Evolutionary conservation across 2,329 filamentous ascomycete genomes (phyloP).

Genomic region (Botrytis sinoallii): DNA sequence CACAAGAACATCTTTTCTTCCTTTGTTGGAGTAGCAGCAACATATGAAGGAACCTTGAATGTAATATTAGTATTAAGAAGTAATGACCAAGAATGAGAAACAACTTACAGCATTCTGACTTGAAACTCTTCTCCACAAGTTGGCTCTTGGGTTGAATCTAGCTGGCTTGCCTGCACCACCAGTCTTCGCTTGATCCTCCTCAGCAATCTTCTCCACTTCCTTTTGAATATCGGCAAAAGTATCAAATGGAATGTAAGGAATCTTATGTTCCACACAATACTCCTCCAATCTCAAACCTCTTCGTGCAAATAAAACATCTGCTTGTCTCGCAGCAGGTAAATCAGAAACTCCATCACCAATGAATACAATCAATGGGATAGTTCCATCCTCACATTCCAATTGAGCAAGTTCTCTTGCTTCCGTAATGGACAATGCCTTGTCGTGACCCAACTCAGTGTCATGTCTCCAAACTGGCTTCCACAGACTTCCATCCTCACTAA

Average conservation of each 20-base stretch:
- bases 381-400: constrained; percentile 55
- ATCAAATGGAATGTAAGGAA: constrained; percentile 60
- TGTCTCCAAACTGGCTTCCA: constrained; percentile 69
- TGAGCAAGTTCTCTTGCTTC: constrained; percentile 56
- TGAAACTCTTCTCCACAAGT: constrained; percentile 63
- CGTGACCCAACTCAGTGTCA: constrained; percentile 62
- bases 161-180: constrained; percentile 56
- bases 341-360: constrained; percentile 69
- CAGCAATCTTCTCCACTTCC: constrained; percentile 55
- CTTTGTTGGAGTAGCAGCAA: constrained; percentile 49
- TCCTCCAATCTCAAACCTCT: constrained; percentile 63
- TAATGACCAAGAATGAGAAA: neutral
- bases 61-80: neutral
- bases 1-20: constrained; percentile 63
- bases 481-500: constrained; percentile 53
- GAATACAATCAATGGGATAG: constrained; percentile 64
- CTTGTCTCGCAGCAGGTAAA: constrained; percentile 61
- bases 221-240: constrained; percentile 64
- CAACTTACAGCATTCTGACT: constrained; percentile 49
- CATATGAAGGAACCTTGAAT: constrained; percentile 44
- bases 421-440: constrained; percentile 63
- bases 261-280: constrained; percentile 60
- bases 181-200: constrained; percentile 59
- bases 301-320: constrained; percentile 65
- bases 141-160: constrained; percentile 64